Base-by-base conservation (phyloP, 176 grass and related monocot species). In the Cymbopogon citratus region DNA sequence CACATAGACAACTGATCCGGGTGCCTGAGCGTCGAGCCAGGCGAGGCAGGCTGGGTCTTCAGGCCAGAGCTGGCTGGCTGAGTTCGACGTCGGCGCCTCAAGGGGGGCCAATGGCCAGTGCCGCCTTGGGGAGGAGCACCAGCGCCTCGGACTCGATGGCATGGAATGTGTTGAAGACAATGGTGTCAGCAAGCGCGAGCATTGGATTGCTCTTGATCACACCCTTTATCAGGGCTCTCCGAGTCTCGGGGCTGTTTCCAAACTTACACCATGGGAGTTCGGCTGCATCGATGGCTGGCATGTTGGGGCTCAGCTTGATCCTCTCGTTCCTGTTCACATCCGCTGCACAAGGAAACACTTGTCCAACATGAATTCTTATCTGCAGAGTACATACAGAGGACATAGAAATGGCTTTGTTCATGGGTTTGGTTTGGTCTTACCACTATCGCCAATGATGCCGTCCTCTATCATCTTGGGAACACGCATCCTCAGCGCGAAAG, bases 161-260 rank as follows among this genome's bases (percentile, higher is more conserved):
- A 9, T 69, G 52, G 57, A 92, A 92, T 14, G 93, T 90, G 85
- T 92, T 96, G 90, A 90, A 92, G 76, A 96, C 36, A 34, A 94
- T 46, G 40, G 35, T 14, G 6, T 57, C 45, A 1, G 87, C 77
- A 1, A 34, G 63, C 6, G 31, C 15, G 5, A 79, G 33, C 6
- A 7, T 6, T 19, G 26, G 48, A 9, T 40, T 74, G 57, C 9
- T 71, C 35, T 61, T 85, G 3, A 36, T 4, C 4, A 79, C 5
- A 46, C 38, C 40, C 9, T 43, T 43, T 43, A 48, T 48, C 45
- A 16, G 45, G 45, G 43, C n/a, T n/a, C n/a, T n/a, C n/a, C n/a
- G n/a, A n/a, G n/a, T n/a, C n/a, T n/a, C n/a, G n/a, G n/a, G n/a
- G n/a, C n/a, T n/a, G 23, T 15, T 69, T n/a, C 54, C 15, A 13